Evolutionary conservation across 371 early-diverging fungal species (phyloP), one percentile per base, ranked within the genome.

Genomic region (Coemansia sp.): DNA sequence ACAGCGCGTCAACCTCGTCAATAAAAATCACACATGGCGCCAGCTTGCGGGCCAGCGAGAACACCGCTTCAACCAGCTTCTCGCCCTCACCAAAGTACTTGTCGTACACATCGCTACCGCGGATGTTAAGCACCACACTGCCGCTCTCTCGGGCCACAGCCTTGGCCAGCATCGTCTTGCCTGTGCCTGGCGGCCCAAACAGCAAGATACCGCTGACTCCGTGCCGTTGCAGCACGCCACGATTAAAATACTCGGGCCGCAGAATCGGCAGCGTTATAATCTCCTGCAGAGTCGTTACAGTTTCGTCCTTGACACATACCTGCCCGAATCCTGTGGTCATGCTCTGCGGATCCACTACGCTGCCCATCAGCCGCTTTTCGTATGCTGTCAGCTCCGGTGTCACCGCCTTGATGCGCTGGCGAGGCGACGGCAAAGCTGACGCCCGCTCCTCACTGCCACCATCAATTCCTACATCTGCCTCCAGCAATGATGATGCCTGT

Each of bases 31-130:
- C 97, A 75, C 98, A 93, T 1, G 99, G 99, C 11, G 92, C 82
- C 5, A 97, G 81, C 71, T 97, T 96, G 62, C 98, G 85, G 5
- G 99, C 99, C 50, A 97, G 85, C 48, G 95, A 92, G 78, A 99
- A 99, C 11, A 97, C 85, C 0, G 99, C 99, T 82, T 86, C 84
- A 20, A 94, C 94, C 60, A 96, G 94, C 80, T 96, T 97, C 80
- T 99, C 99, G 47, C 97, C 95, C 79, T 99, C 99, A 28, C 99
- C 99, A 16, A 96, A 92, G 79, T 95, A 97, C 87, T 96, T 99
- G 73, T 95, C 94, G 69, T 90, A 91, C 64, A 99, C 86, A 73
- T 96, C 95, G 55, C 94, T 93, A n/a, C 95, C 93, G 62, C 94
- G 91, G 51, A 99, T 93, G 60, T 90, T 88, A 67, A 96, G 84